Conservation (phyloP, 257 asterid genomes). For the Craterostigma plantagineum region DNA sequence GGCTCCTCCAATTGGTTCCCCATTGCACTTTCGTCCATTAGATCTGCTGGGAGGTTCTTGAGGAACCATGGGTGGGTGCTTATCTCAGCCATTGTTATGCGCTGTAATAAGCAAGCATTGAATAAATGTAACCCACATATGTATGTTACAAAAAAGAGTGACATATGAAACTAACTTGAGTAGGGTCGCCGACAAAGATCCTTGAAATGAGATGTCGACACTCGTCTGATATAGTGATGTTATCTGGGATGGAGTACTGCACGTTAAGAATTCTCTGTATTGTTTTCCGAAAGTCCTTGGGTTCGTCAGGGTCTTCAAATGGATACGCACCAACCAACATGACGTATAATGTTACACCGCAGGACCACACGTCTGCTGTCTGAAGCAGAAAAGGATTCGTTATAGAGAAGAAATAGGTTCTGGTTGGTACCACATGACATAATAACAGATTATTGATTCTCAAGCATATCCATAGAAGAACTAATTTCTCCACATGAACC, state of each 20-base stretch:
- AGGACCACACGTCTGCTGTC: conserved; percentile 95
- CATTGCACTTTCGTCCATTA: conserved; percentile 50
- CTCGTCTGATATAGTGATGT: conserved; percentile 39
- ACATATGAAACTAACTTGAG: conserved; percentile 23
- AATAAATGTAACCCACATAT: no score
- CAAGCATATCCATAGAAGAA: no score
- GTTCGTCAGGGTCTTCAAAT: conserved; percentile 80
- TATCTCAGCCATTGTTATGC: conserved; percentile 59
- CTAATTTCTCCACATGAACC: no score
- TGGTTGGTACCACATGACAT: no score
- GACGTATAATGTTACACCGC: conserved; percentile 80
- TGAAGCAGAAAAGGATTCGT: conserved; percentile 13
- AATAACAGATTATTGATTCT: no score
- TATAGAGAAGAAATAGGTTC: no score
- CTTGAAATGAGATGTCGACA: conserved; percentile 53
- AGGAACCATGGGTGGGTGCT: conserved; percentile 65
- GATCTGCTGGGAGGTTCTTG: conserved; percentile 77
- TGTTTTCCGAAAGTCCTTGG: conserved; percentile 64
- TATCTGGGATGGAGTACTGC: conserved; percentile 50
- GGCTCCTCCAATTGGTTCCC: conserved; percentile 73
- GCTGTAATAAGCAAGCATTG: not conserved
- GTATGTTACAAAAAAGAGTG: not conserved
- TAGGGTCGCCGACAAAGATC: conserved; percentile 56
- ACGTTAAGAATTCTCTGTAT: conserved; percentile 57
- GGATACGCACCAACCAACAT: conserved; percentile 86